Evolutionary conservation across 2,329 filamentous ascomycete genomes (phyloP), one percentile per base, ranked within the genome.

Genomic region (Aureobasidium sp.): DNA sequence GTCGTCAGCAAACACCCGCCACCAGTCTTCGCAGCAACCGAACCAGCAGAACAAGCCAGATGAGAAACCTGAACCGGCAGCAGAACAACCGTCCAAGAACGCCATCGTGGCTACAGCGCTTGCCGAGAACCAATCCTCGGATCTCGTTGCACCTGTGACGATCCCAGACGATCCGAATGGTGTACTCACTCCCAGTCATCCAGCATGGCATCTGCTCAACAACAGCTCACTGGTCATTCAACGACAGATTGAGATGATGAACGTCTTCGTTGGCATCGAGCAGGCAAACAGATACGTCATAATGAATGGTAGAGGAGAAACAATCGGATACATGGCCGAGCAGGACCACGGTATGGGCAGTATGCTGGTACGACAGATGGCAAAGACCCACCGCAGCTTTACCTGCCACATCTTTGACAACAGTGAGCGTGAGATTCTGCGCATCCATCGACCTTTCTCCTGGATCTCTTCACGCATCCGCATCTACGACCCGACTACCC

Each of bases 261-360:
- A 87, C 70, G 76, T 87, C 11, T 77, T 87, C 68, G 74, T 86
- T 71, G 84, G 85, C 1, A 87, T 87, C 66, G 85, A 87, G 71
- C 85, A 87, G 70, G 84, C 85, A 14, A 87, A 87, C 68, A 79
- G 80, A 70, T 87, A 87, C 69, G 79, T 85, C 15, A 85, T 87
- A 53, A 82, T 87, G 78, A 82, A 87, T 72, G 83, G 83, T 1
- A 77, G 82, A 59, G 85, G 85, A 6, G 82, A 83, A 63, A 84
- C 85, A 65, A 78, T 87, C 47, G 85, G 85, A 14, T 87, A 84
- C 66, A 81, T 87, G 69, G 84, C 83, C 36, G 85, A 87, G 71
- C 79, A 82, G 67, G 85, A 87, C 51, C 81, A 81, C 63, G 83
- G 84, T 1, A 73, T 87, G 61, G 82, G 78, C 1, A 80, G 76